Percentiles rank a stretch among this genome's conserved stretches.
Conservation (phyloP, 805 yeast species). For the Wickerhamomyces sydowiorum region DNA sequence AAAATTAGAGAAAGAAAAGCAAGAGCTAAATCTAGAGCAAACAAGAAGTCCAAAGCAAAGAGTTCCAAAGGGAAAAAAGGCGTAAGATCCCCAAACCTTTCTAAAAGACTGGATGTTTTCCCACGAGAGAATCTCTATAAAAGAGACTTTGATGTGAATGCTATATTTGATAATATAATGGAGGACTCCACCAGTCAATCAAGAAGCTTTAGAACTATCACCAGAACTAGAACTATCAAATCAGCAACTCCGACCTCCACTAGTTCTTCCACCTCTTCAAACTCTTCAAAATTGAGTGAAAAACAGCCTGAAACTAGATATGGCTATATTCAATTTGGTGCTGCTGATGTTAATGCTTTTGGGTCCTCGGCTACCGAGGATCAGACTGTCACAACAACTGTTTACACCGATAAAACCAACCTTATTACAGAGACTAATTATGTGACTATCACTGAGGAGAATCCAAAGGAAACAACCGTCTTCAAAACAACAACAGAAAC, state of each 20-base stretch:
- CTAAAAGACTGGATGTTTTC: background rate
- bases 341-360: too few species aligned
- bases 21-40: too few species aligned
- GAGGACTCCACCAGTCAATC: background rate
- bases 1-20: background rate
- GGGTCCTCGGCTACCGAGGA: too few species aligned
- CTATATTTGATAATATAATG: background rate
- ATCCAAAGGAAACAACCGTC: background rate
- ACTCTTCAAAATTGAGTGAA: background rate
- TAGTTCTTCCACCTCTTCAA: background rate
- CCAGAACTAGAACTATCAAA: background rate
- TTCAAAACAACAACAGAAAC: background rate
- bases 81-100: background rate
- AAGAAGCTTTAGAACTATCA: slow-evolving; percentile 4
- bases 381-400: background rate
- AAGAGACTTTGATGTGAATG: background rate
- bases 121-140: background rate
- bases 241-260: background rate
- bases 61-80: too few species aligned
- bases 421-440: background rate
- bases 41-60: too few species aligned
- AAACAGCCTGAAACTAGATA: too few species aligned
- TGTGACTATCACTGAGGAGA: background rate
- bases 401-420: background rate
- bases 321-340: background rate